These are phyloP conservation scores for Fusarium vanettenii DNA, from an alignment of 2,329 filamentous ascomycete genomes.

Conservation along the genomic window DNA sequence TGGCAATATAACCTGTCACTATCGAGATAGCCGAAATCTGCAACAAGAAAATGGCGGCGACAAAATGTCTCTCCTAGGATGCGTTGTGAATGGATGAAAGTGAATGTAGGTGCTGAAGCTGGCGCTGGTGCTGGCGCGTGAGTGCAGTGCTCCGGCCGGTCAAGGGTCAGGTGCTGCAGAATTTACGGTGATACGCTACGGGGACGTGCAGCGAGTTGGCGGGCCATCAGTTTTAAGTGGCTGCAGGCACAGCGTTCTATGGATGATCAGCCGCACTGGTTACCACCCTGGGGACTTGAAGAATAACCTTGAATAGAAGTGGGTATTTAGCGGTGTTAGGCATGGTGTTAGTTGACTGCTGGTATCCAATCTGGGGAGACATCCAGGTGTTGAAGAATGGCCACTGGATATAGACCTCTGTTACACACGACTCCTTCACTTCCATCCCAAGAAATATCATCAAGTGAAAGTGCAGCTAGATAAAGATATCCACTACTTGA, in stretches of 20 bases:
- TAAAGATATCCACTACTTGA: not conserved
- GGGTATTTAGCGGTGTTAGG: not conserved
- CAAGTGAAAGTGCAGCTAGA: not conserved
- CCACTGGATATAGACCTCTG: not conserved
- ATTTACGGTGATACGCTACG: not conserved
- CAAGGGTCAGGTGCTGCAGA: slow-evolving; percentile 8
- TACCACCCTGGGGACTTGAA: not conserved
- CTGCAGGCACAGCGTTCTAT: not conserved
- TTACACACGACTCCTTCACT: not conserved
- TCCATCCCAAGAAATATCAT: not conserved
- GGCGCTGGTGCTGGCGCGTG: too few species aligned
- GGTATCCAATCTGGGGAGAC: not conserved
- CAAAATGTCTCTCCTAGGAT: not conserved
- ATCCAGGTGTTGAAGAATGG: not conserved
- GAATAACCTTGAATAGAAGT: not conserved
- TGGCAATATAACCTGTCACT: not conserved
- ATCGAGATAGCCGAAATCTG: not conserved
- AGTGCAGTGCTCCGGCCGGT: not conserved
- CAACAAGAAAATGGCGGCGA: not conserved
- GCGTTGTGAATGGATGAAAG: not conserved
- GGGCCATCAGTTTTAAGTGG: not conserved
- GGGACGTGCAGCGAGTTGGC: not conserved
- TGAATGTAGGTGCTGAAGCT: not conserved
- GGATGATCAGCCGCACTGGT: not conserved
- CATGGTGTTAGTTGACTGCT: not conserved